Percentiles rank a stretch among this genome's conserved stretches.
phyloP scores from a whole-genome alignment of 345 rosid genomes.

The Citrus reticulata region DNA sequence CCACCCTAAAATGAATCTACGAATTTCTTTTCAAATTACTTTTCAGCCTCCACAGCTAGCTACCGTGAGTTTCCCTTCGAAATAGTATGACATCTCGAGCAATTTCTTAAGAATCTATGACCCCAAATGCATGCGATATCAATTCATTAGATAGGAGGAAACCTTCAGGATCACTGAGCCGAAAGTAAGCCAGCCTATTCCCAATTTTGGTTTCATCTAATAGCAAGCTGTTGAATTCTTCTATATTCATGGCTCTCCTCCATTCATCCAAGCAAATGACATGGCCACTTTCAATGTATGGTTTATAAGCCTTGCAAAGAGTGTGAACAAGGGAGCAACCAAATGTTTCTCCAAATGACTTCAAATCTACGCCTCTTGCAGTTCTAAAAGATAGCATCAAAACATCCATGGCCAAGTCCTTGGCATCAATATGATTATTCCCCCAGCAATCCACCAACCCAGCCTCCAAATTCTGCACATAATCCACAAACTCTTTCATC shows the following conservation, averaged over 20 bases:
- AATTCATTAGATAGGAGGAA: constrained; percentile 81
- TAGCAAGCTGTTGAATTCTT: constrained; percentile 34
- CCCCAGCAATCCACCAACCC: constrained; percentile 33
- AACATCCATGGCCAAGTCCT: constrained; percentile 74
- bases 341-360: constrained; percentile 52
- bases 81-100: not conserved
- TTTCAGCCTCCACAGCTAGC: not conserved
- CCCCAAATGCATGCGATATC: constrained; percentile 69
- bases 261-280: constrained; percentile 61
- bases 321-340: constrained; percentile 50
- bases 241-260: constrained; percentile 39
- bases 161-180: constrained; percentile 89
- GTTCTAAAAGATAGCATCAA: constrained; percentile 92
- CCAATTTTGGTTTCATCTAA: constrained; percentile 30
- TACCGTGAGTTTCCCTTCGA: not conserved
- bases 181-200: constrained; percentile 44
- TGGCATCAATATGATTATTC: constrained; percentile 34
- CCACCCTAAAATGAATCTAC: not conserved
- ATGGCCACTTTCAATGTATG: constrained; percentile 69
- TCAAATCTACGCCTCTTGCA: constrained; percentile 67
- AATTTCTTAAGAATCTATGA: constrained; percentile 35
- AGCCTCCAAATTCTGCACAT: constrained; percentile 62
- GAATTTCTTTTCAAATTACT: not conserved
- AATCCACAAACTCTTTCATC: constrained; percentile 62
- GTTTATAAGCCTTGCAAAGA: constrained; percentile 57